Evolutionary conservation across 2,329 filamentous ascomycete genomes (phyloP), one percentile per base, ranked within the genome.

Genomic region (Aspergillus niger): DNA sequence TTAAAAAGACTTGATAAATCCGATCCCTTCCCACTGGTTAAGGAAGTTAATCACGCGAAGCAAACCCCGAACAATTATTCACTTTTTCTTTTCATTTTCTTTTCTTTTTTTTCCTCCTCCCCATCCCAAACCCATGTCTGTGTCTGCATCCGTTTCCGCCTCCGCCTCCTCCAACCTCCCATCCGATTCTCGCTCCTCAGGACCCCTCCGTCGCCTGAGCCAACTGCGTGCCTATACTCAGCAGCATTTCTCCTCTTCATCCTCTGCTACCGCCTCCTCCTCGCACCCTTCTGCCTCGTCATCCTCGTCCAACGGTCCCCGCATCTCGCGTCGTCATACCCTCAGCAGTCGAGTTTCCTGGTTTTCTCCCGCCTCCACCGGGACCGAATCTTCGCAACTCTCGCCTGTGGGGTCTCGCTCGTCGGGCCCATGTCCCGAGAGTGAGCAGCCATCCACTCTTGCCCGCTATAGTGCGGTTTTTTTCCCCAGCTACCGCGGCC

Each of bases 161-260:
- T 73, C 74, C 73, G 64, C 74, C 63, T 65, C 71, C 54, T 60
- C 60, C 61, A 65, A 63, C 63, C 57, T 69, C 63, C 61, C 71
- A 59, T 63, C 73, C 60, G 73, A 76, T 57, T 61, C 62, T 69
- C 74, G 75, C 63, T 67, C 39, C 3, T 43, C 70, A 49, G 71
- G 75, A 55, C 74, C 72, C 57, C 69, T 78, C 61, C 75, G 76
- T 49, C 74, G 77, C 52, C 67, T 79, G 50, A 78, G 75, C 69
- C 75, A 76, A 67, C 70, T 79, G 58, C 73, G 76, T 58, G 70
- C 74, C 43, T 76, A 76, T 65, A 75, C 75, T 2, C 71, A 77
- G 49, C 71, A 68, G 56, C 69, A 72, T 61, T 63, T 69, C 60
- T 66, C 66, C 50, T 43, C 68, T 32, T 65, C 63, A 5, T 36